Conservation (phyloP, 208 protist species). For the Acanthamoeba triangularis region DNA sequence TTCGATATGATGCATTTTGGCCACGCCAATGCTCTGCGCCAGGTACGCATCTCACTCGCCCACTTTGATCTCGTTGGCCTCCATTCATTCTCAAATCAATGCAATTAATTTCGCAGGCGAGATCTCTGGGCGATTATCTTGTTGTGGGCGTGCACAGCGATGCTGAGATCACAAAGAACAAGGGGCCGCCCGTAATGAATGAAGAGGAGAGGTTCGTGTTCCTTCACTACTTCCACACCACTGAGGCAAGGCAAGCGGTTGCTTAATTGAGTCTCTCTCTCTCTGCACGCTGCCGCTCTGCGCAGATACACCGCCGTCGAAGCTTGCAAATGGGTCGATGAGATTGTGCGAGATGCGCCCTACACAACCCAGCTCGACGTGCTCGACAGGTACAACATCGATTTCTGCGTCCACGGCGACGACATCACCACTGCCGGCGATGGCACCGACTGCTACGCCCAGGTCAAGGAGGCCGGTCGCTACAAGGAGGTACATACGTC, state of each 20-base stretch:
- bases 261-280: background rate
- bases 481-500: constrained; percentile 32
- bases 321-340: constrained; percentile 99
- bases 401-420: constrained; percentile 98
- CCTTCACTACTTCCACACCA: background rate
- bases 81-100: background rate
- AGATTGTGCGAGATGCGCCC: constrained; percentile 97
- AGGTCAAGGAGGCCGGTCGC: constrained; percentile 93
- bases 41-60: background rate
- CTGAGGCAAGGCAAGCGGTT: too few relatives aligned
- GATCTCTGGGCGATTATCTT: constrained; percentile 95
- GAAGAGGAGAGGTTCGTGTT: constrained; percentile 94
- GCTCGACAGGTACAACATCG: constrained; percentile 95
- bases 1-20: constrained; percentile 99
- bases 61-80: too few relatives aligned
- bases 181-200: constrained; percentile 98
- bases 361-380: constrained; percentile 92
- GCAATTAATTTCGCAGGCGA: constrained; percentile 88
- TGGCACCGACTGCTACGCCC: constrained; percentile 97
- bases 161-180: constrained; percentile 97
- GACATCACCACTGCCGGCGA: constrained; percentile 97
- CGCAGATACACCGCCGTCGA: constrained; percentile 92
- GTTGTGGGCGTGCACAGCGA: constrained; percentile 98
- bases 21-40: constrained; percentile 88
- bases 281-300: too few relatives aligned